Evolutionary conservation across 1,139 yeast species (phyloP), one percentile per base, ranked within the genome.

Genomic region (Saccharomycopsis phalli): DNA sequence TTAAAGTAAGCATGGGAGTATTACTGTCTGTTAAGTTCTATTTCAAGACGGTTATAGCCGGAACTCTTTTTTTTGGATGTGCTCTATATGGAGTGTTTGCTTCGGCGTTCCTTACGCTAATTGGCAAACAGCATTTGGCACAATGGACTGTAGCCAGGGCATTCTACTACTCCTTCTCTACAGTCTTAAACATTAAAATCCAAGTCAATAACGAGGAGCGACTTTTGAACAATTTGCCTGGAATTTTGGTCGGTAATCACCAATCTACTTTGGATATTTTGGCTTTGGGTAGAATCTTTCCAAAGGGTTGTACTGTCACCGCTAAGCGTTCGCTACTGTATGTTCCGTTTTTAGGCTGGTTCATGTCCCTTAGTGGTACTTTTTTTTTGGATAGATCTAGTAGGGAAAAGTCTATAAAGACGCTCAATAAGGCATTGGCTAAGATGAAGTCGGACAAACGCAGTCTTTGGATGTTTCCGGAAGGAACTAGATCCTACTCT

Each of bases 261-360:
- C 99, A 93, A 63, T 76, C 86, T 16, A 88, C 87, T 27, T 63
- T 91, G 50, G 98, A 91, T 57, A 74, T 91, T 44, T 67, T 81
- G 40, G 60, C 88, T 41, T 66, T 91, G 52, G 97, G 95, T 18
- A 74, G 71, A 50, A 60, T 84, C 31, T 93, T 93, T 68, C 95
- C 95, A 42, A 77, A 77, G 31, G 87, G 86, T 38, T 86, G 88
- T 62, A 81, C 93, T 6, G 95, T 93, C 36, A 91, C 98, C 2
- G 93, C 96, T 30, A 91, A 91, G 61, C 78, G 75, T 57, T 80
- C 84, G 4, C 69, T 91, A 53, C 78, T 82, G 54, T 86, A 74
- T 55, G 68, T 84, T 36, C 99, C 99, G n/a, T 73, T 93, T 54
- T 68, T 91, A 51, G 99, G 99, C 7, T 88, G 96, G 97, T 91